Conservation (phyloP, 768 basidiomycete species). For the Omphalotus guepiniiformis region DNA sequence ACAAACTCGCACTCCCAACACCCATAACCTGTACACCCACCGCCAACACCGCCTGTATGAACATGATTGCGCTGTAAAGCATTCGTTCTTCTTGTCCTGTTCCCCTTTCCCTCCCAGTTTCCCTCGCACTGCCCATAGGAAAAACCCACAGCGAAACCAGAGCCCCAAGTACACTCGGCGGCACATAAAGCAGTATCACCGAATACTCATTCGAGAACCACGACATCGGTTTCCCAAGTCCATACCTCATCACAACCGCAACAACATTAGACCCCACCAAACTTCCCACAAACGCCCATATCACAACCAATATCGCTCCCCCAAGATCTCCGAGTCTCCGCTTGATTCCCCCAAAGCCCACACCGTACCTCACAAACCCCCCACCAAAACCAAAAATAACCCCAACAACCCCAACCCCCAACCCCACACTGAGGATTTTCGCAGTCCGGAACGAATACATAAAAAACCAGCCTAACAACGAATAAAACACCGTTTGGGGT, state of each 20-base stretch:
- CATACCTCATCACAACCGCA: slow-evolving; percentile 61
- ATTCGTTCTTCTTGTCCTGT: no score
- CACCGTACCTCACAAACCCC: no score
- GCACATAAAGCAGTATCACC: slow-evolving; percentile 66
- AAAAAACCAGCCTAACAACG: slow-evolving; percentile 62
- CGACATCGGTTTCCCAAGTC: slow-evolving; percentile 68
- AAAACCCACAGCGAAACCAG: slow-evolving; percentile 19
- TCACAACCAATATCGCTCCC: slow-evolving; percentile 45
- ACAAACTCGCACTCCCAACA: slow-evolving; percentile 74
- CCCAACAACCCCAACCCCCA: slow-evolving; percentile 43
- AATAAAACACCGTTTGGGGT: slow-evolving; percentile 76
- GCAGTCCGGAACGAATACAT: slow-evolving; percentile 75
- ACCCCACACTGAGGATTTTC: slow-evolving; percentile 52
- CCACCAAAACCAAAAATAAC: slow-evolving; percentile 37
- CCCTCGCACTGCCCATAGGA: no score
- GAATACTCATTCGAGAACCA: slow-evolving; percentile 79
- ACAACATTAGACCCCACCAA: slow-evolving; percentile 63
- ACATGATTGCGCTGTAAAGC: slow-evolving; percentile 53
- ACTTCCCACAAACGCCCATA: slow-evolving; percentile 46
- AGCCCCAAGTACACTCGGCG: slow-evolving; percentile 68
- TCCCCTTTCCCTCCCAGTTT: no score
- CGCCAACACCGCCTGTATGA: slow-evolving; percentile 56
- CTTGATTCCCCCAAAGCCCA: slow-evolving; percentile 36
- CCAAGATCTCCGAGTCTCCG: neutral
- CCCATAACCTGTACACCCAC: slow-evolving; percentile 56